Conservation (phyloP, 148 eudicot species). For the Salicornia ramosissima region DNA sequence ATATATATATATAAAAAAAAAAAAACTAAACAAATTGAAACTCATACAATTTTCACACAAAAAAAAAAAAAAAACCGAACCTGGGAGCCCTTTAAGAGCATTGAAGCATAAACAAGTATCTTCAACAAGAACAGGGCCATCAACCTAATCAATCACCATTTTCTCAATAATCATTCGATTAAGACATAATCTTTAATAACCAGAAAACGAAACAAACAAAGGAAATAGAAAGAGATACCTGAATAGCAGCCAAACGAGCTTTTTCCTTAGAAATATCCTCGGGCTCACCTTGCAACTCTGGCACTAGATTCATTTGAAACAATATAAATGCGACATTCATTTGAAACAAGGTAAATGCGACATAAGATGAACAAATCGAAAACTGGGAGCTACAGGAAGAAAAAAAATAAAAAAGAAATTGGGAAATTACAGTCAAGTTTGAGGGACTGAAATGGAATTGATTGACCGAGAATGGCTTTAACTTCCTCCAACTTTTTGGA, state of each 20-base stretch:
- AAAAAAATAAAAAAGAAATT: neutral
- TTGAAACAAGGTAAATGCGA: too few relatives aligned
- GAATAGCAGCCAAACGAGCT: constrained; percentile 80
- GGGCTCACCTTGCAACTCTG: constrained; percentile 95
- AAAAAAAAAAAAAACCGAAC: constrained; percentile 32
- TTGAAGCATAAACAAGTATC: constrained; percentile 94
- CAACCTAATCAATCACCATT: constrained; percentile 42
- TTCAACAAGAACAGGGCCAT: constrained; percentile 93
- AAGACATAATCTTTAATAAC: neutral
- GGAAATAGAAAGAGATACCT: constrained; percentile 31
- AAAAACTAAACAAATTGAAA: neutral
- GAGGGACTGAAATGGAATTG: constrained; percentile 78
- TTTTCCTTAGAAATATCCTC: constrained; percentile 92
- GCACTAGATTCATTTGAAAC: constrained; percentile 39
- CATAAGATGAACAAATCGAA: neutral
- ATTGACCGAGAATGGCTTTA: constrained; percentile 63
- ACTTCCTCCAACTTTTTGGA: constrained; percentile 90
- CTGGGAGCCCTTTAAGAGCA: constrained; percentile 89
- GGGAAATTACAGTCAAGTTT: constrained; percentile 62
- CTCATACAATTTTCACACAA: neutral
- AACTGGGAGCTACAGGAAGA: neutral
- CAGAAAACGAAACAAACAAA: neutral
- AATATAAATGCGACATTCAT: too few relatives aligned
- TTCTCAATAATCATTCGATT: neutral
- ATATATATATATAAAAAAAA: neutral